Base-by-base conservation (phyloP, 768 basidiomycete species). In the Nidularia pulvinata region DNA sequence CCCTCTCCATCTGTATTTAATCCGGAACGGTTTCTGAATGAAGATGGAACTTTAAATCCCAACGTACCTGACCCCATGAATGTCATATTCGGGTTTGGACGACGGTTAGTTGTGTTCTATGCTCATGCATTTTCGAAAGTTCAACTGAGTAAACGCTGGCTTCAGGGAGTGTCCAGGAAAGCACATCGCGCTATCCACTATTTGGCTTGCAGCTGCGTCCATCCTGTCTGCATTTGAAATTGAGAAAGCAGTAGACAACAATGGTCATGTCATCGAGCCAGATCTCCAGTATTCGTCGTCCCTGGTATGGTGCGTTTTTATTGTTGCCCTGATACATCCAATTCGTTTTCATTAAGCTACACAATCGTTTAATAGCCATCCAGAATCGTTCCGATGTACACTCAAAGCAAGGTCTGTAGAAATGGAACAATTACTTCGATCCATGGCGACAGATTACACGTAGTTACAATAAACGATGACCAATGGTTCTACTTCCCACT, bases 21-120 rank as follows among this genome's bases (percentile, higher is more conserved):
- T 30, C 25, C 25, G 25, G 25, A 30, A 30, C 25, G 25, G 25
- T 30, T 30, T 46, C 33, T 64, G 36, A 46, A 30, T 30, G 25
- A 44, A 44, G 50, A 52, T 45, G 50, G 50, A 11, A 42, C 45
- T n/a, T 44, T 52, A 7, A 32, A 52, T 32, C 39, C 50, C 1
- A 7, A 52, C 25, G 50, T 45, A 6, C 13, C 42, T 5, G 50
- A 52, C 22, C 50, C 43, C 13, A 22, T 34, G n/a, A 7, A 16
- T 13, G 7, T 37, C 4, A 35, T n/a, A 35, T 50, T 50, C 7
- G 49, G 49, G 11, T 50, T 34, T 16, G 49, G 49, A 37, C 1
- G 49, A 50, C 13, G 49, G 49, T 47, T 16, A 48, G 43, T 48
- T 13, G 11, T 13, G 39, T 13, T 16, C 39, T 42, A 4, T 13